Evolutionary conservation across 1,284 basidiomycete species (phyloP), one percentile per base, ranked within the genome.

Genomic region (Papiliotrema nemorosa): DNA sequence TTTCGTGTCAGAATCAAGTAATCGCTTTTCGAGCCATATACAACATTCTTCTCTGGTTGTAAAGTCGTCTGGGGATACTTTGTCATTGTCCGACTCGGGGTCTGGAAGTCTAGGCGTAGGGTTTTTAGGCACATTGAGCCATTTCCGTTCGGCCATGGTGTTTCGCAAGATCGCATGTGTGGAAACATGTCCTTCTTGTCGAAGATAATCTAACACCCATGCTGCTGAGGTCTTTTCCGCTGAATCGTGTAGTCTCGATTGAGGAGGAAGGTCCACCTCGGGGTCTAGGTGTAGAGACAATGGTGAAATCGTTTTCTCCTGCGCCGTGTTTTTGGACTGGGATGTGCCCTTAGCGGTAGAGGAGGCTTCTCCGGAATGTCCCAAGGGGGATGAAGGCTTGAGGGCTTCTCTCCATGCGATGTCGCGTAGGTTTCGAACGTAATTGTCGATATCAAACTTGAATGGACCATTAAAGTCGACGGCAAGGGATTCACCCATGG

Each of bases 391-490:
- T 46, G n/a, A 14, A 26, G 5, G n/a, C n/a, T n/a, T n/a, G n/a
- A 47, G 4, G 18, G 29, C 27, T 34, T 20, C 20, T 12, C 22
- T 13, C 16, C 44, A 27, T n/a, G 26, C 34, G 13, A 26, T 40
- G 20, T 37, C 49, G 16, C 53, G 47, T 5, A 52, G 80, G 54
- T 84, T 81, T 56, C 83, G 80, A 25, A 87, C 85, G 64, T 90
- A 82, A 47, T 83, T 81, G 50, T 88, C 85, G 65, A 97, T 93
- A 69, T 93, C 90, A 69, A 83, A 96, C 62, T 78, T 80, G 81
- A 96, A 97, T 1, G 84, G 80, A 16, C 84, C 82, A 54, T 41
- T 88, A 69, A 96, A 92, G 75, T 96, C 94, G 64, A 85, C 84
- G 1, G 55, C 57, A 7, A 67, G 24, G 2, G 54, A 59, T 59